Evolutionary conservation across 1,284 basidiomycete genomes (phyloP).

Genomic region (Hortiboletus rubellus): DNA sequence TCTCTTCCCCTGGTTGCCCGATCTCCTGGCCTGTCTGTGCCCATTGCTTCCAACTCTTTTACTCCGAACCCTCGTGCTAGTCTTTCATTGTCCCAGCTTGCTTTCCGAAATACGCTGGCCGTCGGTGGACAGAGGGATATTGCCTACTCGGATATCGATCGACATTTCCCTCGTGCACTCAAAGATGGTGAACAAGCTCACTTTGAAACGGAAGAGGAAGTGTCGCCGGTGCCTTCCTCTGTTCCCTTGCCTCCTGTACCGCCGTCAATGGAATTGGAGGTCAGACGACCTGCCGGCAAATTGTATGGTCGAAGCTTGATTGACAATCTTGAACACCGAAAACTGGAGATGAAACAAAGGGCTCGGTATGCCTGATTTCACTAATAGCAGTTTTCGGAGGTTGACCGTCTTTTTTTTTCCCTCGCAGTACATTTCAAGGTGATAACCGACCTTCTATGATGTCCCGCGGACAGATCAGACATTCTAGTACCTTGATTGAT

Average conservation of each 20-base stretch:
- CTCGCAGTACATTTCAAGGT: constrained; percentile 62
- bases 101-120: constrained; percentile 73
- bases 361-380: constrained; percentile 53
- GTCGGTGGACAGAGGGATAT: constrained; percentile 66
- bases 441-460: constrained; percentile 85
- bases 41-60: constrained; percentile 65
- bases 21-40: constrained; percentile 46
- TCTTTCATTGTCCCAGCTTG: constrained; percentile 73
- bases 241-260: constrained; percentile 36
- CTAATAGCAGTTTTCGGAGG: constrained; percentile 10
- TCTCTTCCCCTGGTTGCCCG: constrained; percentile 70
- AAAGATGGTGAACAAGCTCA: constrained; percentile 71
- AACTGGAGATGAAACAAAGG: constrained; percentile 71
- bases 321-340: constrained; percentile 75
- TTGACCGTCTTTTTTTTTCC: constrained; percentile 4
- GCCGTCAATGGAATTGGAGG: constrained; percentile 26
- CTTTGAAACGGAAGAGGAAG: constrained; percentile 45
- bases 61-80: constrained; percentile 74
- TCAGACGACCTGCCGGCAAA: constrained; percentile 65
- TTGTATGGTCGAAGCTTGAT: constrained; percentile 78
- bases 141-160: constrained; percentile 59
- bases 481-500: constrained; percentile 70
- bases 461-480: constrained; percentile 56
- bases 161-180: constrained; percentile 59
- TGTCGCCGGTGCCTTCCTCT: constrained; percentile 38